phyloP scores from a whole-genome alignment of 2,329 filamentous ascomycete genomes.

The Aspergillus quadricinctus region DNA sequence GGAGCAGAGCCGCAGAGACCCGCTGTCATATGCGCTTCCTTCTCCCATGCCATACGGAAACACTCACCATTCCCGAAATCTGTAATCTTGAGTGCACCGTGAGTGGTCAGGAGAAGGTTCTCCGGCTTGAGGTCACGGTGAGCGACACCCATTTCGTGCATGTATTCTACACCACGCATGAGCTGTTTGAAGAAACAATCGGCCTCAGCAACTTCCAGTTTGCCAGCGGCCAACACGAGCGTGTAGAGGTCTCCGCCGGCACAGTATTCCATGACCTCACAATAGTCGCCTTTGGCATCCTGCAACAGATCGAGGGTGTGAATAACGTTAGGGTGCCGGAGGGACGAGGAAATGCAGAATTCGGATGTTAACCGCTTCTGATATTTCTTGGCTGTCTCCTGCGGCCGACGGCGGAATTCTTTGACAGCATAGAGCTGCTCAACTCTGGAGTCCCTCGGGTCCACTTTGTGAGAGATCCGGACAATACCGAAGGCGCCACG shows the following conservation, averaged over 20 bases:
- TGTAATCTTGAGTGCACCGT: constrained; percentile 92
- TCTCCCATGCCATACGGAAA: constrained; percentile 99
- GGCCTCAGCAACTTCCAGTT: constrained; percentile 82
- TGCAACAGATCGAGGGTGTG: constrained; percentile 93
- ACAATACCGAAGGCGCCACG: constrained; percentile 97
- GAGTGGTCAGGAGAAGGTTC: constrained; percentile 88
- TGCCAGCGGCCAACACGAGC: constrained; percentile 81
- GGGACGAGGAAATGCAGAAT: constrained; percentile 95
- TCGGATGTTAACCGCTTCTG: constrained; percentile 96
- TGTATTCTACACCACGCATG: constrained; percentile 98
- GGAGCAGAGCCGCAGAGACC: constrained; percentile 94
- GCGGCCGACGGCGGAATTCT: constrained; percentile 89
- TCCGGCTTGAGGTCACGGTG: constrained; percentile 96
- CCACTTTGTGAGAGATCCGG: constrained; percentile 91
- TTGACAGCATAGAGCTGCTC: constrained; percentile 97
- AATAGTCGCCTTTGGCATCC: constrained; percentile 95
- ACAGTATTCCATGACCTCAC: constrained; percentile 99
- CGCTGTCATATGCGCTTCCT: constrained; percentile 95
- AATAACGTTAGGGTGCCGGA: constrained; percentile 96
- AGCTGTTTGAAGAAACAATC: constrained; percentile 99
- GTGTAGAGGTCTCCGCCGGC: constrained; percentile 95
- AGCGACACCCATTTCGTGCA: constrained; percentile 98
- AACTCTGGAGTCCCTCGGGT: constrained; percentile 67
- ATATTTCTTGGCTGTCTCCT: constrained; percentile 95
- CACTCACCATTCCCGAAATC: constrained; percentile 99